A percentile compares a stretch with the other conserved stretches of the same genome.
These are phyloP conservation scores for Cutaneotrichosporon sp. DNA, from an alignment of 1,284 basidiomycete genomes.

Conservation along the genomic window DNA sequence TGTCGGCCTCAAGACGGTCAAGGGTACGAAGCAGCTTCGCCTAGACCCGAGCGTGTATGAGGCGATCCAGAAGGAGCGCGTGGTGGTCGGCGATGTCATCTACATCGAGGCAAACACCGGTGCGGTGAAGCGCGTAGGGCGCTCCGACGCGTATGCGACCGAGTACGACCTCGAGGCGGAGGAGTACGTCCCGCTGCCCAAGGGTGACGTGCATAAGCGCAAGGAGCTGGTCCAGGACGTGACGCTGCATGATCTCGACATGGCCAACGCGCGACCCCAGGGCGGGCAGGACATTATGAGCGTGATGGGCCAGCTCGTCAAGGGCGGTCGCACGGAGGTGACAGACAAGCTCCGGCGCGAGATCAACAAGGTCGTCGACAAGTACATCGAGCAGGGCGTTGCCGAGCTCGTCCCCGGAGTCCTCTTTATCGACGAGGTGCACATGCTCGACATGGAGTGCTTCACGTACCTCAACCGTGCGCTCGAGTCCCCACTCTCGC, in stretches of 20 bases:
- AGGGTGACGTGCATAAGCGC: constrained; percentile 95
- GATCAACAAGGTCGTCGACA: constrained; percentile 97
- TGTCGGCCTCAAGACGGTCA: constrained; percentile 93
- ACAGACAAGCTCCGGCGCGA: constrained; percentile 93
- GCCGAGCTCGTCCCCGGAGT: constrained; percentile 97
- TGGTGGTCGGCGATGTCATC: constrained; percentile 93
- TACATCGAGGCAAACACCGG: constrained; percentile 94
- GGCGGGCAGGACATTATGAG: constrained; percentile 97
- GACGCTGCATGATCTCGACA: constrained; percentile 91
- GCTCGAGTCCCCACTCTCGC: constrained; percentile 91
- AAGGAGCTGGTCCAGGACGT: constrained; percentile 98
- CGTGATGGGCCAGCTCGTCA: constrained; percentile 95
- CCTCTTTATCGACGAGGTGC: constrained; percentile 98
- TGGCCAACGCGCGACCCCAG: constrained; percentile 86
- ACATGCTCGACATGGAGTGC: constrained; percentile 99
- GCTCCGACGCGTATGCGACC: constrained; percentile 97
- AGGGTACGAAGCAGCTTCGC: constrained; percentile 95
- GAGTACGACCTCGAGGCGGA: constrained; percentile 98
- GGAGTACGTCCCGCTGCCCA: constrained; percentile 95
- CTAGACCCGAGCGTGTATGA: constrained; percentile 96
- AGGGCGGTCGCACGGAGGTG: constrained; percentile 88
- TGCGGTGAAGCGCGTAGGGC: constrained; percentile 94
- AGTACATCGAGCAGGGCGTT: constrained; percentile 96
- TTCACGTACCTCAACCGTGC: constrained; percentile 97
- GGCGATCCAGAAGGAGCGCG: constrained; percentile 94